Evolutionary conservation across 176 grass and related monocot genomes (phyloP), one percentile per base, ranked within the genome.

Genomic region (Poa pratensis): DNA sequence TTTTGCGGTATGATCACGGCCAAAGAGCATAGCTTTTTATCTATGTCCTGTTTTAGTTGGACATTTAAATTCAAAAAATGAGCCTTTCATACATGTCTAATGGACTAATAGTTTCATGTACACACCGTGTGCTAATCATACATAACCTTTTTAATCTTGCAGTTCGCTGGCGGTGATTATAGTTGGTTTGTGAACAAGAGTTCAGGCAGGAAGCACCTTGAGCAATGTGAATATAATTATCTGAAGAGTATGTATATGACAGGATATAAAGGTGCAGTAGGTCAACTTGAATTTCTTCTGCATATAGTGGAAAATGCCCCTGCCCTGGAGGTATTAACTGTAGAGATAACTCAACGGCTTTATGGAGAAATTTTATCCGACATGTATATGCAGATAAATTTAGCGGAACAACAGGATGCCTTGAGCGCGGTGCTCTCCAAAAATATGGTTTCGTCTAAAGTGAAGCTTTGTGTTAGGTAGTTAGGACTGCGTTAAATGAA

Each of bases 281-380:
- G 57, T 12, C 76, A 79, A 61, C 37, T 62, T 26, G 76, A 62
- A 79, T 62, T 62, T 61, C 57, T 62, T 27, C 20, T 62, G 23
- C 37, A 79, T 62, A 2, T 62, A 17, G 15, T 79, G 7, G 55
- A 46, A 42, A 79, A 79, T 46, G 55, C 76, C 14, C 55, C 57
- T 46, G 76, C n/a, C 15, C 35, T 80, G 0, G 77, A 65, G 59
- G 34, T 51, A 17, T 28, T 74, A 74, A 74, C 43, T 10, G 14
- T 74, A 24, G n/a, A 74, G 46, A 50, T 16, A 30, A 4, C 12
- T 50, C 8, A 23, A 12, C 20, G n/a, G n/a, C n/a, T 60, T 11
- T 60, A 60, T 60, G 57, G 53, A 7, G 53, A 60, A 8, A 1
- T 2, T 19, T 8, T n/a, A 1, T 55, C 6, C 19, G 7, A 23